phyloP scores from a whole-genome alignment of 176 grass and related monocot species.

The Musa acuminata region DNA sequence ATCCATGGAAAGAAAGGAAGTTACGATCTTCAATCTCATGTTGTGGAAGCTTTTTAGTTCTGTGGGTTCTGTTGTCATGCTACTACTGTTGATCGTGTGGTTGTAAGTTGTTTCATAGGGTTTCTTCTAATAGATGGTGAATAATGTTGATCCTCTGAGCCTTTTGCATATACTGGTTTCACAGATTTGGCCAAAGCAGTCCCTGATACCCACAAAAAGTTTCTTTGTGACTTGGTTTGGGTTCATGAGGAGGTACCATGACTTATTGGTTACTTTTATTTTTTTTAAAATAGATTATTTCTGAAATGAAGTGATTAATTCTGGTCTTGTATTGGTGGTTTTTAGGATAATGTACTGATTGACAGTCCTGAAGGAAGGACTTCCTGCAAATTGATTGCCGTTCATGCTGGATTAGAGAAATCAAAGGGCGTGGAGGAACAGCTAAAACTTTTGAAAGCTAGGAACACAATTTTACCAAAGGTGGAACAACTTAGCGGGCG shows the following conservation, averaged over 20 bases:
- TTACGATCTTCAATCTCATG: too few species aligned
- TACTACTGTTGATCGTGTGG: too few species aligned
- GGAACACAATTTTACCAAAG: conserved; percentile 55
- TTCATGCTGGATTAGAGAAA: conserved; percentile 74
- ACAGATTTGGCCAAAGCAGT: conserved; percentile 61
- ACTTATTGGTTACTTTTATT: background rate
- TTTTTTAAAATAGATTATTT: background rate
- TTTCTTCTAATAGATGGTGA: too few species aligned
- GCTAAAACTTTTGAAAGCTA: conserved; percentile 48
- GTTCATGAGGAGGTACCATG: conserved; percentile 70
- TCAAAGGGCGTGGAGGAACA: conserved; percentile 54
- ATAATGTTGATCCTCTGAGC: too few species aligned
- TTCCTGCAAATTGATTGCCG: conserved; percentile 61
- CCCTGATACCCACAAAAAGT: conserved; percentile 72
- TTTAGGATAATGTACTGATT: conserved; percentile 54
- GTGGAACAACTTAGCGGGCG: conserved; percentile 57
- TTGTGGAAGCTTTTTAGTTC: too few species aligned
- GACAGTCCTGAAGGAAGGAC: conserved; percentile 55
- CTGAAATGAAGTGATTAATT: background rate
- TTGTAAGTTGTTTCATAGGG: too few species aligned
- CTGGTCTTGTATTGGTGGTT: conserved; percentile 9
- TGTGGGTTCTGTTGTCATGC: too few species aligned
- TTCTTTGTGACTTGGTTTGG: conserved; percentile 74
- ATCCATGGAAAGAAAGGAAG: too few species aligned
- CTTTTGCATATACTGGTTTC: background rate